Conservation (phyloP, 139 green algal genomes). For the Edaphochlamys debaryana region DNA sequence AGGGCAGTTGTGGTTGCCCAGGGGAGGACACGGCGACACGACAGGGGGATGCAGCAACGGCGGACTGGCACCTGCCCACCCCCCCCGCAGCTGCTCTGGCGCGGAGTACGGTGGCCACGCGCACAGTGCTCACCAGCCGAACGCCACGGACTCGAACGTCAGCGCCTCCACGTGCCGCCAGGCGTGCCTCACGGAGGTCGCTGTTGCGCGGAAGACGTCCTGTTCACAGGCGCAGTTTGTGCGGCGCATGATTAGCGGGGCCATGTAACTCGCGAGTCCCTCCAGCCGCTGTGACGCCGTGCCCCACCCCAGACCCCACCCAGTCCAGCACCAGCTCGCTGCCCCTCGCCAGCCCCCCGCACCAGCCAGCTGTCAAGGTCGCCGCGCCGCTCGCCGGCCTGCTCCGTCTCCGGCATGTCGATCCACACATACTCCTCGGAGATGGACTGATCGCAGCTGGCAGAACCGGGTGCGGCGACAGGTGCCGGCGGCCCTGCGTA, state of each 20-base stretch:
- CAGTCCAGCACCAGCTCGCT: not conserved
- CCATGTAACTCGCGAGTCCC: not conserved
- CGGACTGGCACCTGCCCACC: too few relatives aligned
- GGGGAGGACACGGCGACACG: too few relatives aligned
- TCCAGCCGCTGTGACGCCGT: not conserved
- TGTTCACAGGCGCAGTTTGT: not conserved
- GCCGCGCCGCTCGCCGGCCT: not conserved
- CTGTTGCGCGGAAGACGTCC: slow-evolving; percentile 34
- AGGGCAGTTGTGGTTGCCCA: too few relatives aligned
- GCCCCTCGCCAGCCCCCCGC: not conserved
- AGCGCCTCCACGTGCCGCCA: slow-evolving; percentile 14
- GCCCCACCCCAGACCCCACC: not conserved
- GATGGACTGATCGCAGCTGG: not conserved
- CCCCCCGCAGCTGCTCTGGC: too few relatives aligned
- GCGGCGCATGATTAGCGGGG: not conserved
- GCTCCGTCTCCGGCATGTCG: not conserved
- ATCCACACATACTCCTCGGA: not conserved
- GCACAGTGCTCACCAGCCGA: slow-evolving; percentile 24
- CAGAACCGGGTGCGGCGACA: too few relatives aligned
- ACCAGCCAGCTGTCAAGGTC: slow-evolving; percentile 45
- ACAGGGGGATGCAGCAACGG: too few relatives aligned
- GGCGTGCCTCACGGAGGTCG: slow-evolving; percentile 1
- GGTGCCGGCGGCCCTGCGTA: not conserved
- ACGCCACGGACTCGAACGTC: slow-evolving; percentile 26
- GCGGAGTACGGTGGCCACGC: too few relatives aligned